Base-by-base conservation (phyloP, 2,329 filamentous ascomycete genomes). In the Pseudogymnoascus verrucosus region DNA sequence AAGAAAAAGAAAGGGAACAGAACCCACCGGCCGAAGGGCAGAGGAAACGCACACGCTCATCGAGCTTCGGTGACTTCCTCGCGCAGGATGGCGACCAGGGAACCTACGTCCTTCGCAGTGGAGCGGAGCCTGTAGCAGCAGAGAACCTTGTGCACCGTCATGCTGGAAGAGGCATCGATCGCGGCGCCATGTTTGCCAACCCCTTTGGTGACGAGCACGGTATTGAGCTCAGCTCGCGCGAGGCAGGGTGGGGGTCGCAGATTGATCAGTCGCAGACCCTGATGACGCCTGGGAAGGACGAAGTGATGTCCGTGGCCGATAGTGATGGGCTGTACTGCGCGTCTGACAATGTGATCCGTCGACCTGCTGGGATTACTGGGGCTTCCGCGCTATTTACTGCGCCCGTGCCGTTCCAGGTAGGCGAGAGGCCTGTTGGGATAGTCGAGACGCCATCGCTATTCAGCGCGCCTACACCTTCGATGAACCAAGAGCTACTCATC, bases 21-120 rank as follows among this genome's bases (percentile, higher is more conserved):
- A 67, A 66, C 26, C 42, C 65, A 64, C 12, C 67, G 67, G 62
- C 65, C 63, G 68, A 40, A 11, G 70, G 72, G 26, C 62, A 72
- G 12, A 69, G 70, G 61, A 74, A 73, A 61, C 65, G 64, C 37
- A 71, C 68, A 64, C 64, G 65, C 31, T 64, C 66, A 63, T 65
- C 71, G 61, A 65, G 68, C 66, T 87, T 87, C 69, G 84, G 87
- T 67, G 83, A 86, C 68, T 85, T 87, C 65, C 71, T 88, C 62
- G 75, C 75, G 59, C 70, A 74, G 42, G 72, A 67, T n/a, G 80
- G 78, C 64, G 83, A 84, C 67, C 77, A 78, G 63, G 84, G 84
- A 42, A 77, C 83, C 0, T 84, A 78, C 67, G 79, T 87, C 42
- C 84, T 82, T 73, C 85, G 85, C 70, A 82, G 81, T 6, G 82